Evolutionary conservation across 2,329 filamentous ascomycete genomes (phyloP).

Genomic region (Calonectria honghensis): DNA sequence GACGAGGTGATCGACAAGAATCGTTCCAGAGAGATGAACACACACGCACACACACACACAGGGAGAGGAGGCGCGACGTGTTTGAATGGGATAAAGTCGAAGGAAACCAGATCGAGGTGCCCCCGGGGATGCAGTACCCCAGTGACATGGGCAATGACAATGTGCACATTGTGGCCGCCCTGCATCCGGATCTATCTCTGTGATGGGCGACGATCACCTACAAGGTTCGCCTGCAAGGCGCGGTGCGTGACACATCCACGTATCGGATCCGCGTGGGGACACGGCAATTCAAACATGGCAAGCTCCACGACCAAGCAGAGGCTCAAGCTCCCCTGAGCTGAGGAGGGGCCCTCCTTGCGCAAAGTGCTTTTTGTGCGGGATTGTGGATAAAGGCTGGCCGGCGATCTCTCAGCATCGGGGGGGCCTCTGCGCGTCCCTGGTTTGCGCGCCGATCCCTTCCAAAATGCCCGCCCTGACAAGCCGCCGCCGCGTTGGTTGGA

Average conservation of each 20-base stretch:
- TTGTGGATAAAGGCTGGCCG: not conserved
- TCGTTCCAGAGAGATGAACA: slow-evolving; percentile 2
- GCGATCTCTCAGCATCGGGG: slow-evolving; percentile 7
- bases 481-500: not conserved
- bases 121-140: not conserved
- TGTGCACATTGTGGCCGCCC: slow-evolving; percentile 5
- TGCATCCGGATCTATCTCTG: not conserved
- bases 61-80: not conserved
- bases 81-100: slow-evolving; percentile 7
- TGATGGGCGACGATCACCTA: not conserved
- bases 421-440: not conserved
- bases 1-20: slow-evolving; percentile 8
- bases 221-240: not conserved
- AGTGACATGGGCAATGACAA: not conserved
- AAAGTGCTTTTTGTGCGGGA: slow-evolving; percentile 20
- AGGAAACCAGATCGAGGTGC: not conserved
- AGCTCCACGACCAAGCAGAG: not conserved
- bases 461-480: slow-evolving; percentile 7
- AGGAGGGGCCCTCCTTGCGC: not conserved
- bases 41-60: not conserved
- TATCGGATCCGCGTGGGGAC: not conserved
- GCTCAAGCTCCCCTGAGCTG: slow-evolving; percentile 9
- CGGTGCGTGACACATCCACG: not conserved
- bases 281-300: not conserved
- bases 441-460: slow-evolving; percentile 5